Evolutionary conservation across 305 asterid species (phyloP).

Genomic region (Fraxinus sp.): DNA sequence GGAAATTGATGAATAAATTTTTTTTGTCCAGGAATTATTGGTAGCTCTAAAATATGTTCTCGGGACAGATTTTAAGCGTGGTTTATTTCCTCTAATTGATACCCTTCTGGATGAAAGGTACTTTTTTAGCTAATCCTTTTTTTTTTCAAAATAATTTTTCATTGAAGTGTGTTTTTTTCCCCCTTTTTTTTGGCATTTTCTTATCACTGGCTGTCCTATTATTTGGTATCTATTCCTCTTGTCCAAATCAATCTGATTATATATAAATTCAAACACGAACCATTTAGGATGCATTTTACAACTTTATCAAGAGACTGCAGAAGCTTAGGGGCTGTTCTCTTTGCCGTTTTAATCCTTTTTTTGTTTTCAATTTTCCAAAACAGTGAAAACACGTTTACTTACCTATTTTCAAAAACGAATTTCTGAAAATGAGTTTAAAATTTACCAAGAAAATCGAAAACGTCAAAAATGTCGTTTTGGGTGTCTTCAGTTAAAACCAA

Average conservation of each 20-base stretch:
- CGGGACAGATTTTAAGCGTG: conserved; percentile 96
- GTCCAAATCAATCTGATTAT: background rate
- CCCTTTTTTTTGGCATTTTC: background rate
- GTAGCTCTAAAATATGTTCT: conserved; percentile 98
- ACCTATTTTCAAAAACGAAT: no score
- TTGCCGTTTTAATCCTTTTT: no score
- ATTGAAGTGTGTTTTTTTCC: background rate
- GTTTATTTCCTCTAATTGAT: conserved; percentile 93
- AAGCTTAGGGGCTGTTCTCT: background rate
- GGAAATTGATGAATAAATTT: conserved; percentile 28
- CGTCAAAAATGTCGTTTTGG: no score
- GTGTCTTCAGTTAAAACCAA: no score
- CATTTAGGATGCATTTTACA: conserved; percentile 15
- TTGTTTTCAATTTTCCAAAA: no score
- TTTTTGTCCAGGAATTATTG: conserved; percentile 78
- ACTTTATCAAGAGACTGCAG: background rate
- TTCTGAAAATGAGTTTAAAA: no score
- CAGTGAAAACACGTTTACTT: no score
- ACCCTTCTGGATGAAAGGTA: conserved; percentile 98
- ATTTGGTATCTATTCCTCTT: conserved; percentile 11
- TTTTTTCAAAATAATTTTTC: background rate
- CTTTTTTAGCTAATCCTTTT: conserved; percentile 9
- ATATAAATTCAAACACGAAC: conserved; percentile 5
- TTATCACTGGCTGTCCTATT: background rate
- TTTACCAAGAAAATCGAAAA: no score